Base-by-base conservation (phyloP, 495 filamentous ascomycete genomes). In the Penicillium angulare region DNA sequence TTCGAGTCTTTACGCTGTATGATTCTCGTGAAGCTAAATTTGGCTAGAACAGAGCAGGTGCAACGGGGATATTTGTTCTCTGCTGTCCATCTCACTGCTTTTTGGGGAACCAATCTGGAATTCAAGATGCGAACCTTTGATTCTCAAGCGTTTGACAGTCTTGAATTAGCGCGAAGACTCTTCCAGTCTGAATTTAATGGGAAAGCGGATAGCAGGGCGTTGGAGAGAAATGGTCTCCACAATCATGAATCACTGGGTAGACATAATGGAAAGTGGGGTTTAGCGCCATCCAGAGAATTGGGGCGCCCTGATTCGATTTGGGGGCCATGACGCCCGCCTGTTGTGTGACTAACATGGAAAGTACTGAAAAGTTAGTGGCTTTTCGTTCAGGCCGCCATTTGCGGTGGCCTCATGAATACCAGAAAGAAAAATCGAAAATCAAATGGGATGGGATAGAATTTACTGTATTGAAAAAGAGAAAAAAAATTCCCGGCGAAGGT, bases 291-390 rank as follows among this genome's bases (percentile, higher is more conserved):
- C 15, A 33, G 45, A 39, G 10, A 44, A 58, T 50, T 47, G 58
- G 47, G 47, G 52, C 56, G 43, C n/a, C 42, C n/a, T 24, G 16
- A 12, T 24, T 36, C 42, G 29, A 35, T 45, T 57, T 61, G 58
- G 58, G 58, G 58, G 58, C 58, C 54, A 48, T 55, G 55, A 61
- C 54, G 51, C 43, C 16, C 44, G 34, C 43, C 15, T 38, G 16
- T 46, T 33, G 22, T 35, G 33, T 53, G 55, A 50, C 50, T 50
- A 36, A 24, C 49, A 26, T 24, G 34, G 24, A n/a, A 7, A 16
- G 27, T 35, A 16, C 5, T 39, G 31, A 50, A 49, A 50, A 49
- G 33, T 53, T 57, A 57, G 45, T 56, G 43, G 33, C n/a, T 18
- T 33, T 47, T 32, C 31, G 43, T 18, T 38, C n/a, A 52, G 33